Base-by-base conservation (phyloP, 129 eudicot genomes). In the Artemisia argyi region DNA sequence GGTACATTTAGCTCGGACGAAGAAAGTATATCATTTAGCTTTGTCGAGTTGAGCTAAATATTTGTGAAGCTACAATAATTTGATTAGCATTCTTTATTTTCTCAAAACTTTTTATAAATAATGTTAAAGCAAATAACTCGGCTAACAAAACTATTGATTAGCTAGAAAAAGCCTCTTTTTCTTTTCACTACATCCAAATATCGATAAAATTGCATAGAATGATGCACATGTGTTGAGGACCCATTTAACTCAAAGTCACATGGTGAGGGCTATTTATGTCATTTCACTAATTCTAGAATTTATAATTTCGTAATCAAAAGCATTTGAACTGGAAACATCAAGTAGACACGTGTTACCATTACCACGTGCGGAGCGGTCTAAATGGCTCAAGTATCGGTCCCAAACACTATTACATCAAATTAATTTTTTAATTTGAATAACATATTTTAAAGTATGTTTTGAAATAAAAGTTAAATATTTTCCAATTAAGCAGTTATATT, bases 311-410 rank as follows among this genome's bases (percentile, higher is more conserved):
- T 30, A 53, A 65, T 63, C 26, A 18, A 18, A 20, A 13, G 9
- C 46, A 74, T 64, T 11, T 51, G 39, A 50, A 58, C 61, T 42
- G 73, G 79, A 53, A 9, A 22, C 18, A 46, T 58, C 26, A 56
- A 64, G 62, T 66, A 42, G 64, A 72, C 73, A 73, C 72, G 81
- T 71, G 81, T 13, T 54, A 66, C 4, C 61, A 28, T 54, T 51
- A 55, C 22, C 79, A 75, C 74, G 74, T 76, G 80, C 74, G 32
- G 68, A 76, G 61, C 80, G 71, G 68, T 3, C 50, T 76, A 57
- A 66, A 76, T 62, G 80, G 74, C 80, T 56, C 14, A 15, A 57
- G 57, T 16, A 76, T 61, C 80, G 80, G 80, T 16, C 80, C 73
- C 73, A 55, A 58, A n/a, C n/a, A n/a, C n/a, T n/a, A n/a, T n/a